Evolutionary conservation across 371 early-diverging fungal species (phyloP), one percentile per base, ranked within the genome.

Genomic region (Thermomucor indicae-seudaticae): DNA sequence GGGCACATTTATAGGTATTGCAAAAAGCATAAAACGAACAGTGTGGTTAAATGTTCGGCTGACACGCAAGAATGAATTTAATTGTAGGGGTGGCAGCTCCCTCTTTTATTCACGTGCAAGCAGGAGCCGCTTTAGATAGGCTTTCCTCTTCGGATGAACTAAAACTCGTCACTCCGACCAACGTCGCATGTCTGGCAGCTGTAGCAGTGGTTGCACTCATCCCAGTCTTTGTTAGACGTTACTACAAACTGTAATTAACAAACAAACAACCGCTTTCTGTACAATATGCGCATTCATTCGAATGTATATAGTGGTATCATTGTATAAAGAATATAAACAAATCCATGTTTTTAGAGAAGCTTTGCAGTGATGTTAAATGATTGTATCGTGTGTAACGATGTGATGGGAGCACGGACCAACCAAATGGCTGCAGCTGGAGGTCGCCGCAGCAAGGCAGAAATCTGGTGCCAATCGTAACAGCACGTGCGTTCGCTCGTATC

Each of bases 101-200:
- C 2, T 79, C 81, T 0, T 82, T 84, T 44, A 81, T 84, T n/a
- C 84, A 84, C 53, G 78, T 80, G 3, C 82, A 82, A 47, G 82
- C 84, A 12, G 84, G 84, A 25, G 83, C 75, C 10, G 80, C 83
- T 2, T 42, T 82, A 43, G 80, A 80, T 34, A 53, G 74, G 19
- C 59, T 82, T 34, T 79, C 83, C 10, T 77, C 80, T 17, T 74
- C 80, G 22, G 79, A 80, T 41, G 58, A 70, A 44, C 52, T 76
- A 12, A 53, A 64, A 14, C 22, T 76, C 12, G 40, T 76, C 0
- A 76, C 76, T 6, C 65, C 70, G n/a, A 54, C 57, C 19, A 76
- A 76, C 42, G 55, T 72, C 0, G 16, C 57, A 3, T 76, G 76
- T 54, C 62, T 76, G 31, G 43, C 64, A 14, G 73, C 61, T 11